Percentiles rank a stretch among this genome's conserved stretches.
Evolutionary conservation across 2,329 filamentous ascomycete species (phyloP).

Genomic region (Septoria petroselini): DNA sequence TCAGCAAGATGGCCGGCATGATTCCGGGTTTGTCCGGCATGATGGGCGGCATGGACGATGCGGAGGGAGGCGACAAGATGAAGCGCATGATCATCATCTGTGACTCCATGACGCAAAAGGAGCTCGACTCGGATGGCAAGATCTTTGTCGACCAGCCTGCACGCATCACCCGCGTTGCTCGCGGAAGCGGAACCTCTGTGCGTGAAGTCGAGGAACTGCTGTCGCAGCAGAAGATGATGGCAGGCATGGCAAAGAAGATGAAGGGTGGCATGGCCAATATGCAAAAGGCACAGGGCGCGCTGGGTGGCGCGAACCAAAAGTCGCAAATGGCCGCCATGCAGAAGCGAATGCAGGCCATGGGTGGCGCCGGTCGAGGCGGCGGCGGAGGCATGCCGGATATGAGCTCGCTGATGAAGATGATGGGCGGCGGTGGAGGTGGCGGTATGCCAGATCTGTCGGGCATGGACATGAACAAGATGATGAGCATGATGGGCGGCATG

Average conservation of each 20-base stretch:
- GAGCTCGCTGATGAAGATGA: conserved; percentile 86
- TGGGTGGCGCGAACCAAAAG: conserved; percentile 85
- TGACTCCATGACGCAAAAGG: conserved; percentile 95
- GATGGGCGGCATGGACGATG: conserved; percentile 95
- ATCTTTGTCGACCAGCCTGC: conserved; percentile 89
- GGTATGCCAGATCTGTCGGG: conserved; percentile 61
- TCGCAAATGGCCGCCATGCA: conserved; percentile 97
- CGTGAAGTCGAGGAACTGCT: conserved; percentile 92
- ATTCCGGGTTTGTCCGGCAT: conserved; percentile 91
- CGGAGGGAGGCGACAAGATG: conserved; percentile 87
- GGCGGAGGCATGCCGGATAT: conserved; percentile 72
- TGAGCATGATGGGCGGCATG: conserved; percentile 66
- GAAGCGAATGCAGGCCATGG: conserved; percentile 90
- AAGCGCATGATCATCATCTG: conserved; percentile 99
- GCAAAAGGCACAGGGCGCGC: conserved; percentile 85
- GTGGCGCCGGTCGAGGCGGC: conserved; percentile 63
- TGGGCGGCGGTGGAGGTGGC: conserved; percentile 61
- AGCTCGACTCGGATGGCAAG: conserved; percentile 93
- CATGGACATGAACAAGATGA: conserved; percentile 68
- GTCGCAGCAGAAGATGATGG: conserved; percentile 99
- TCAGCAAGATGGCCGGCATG: conserved; percentile 98
- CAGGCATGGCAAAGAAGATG: conserved; percentile 98
- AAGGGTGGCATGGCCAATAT: conserved; percentile 97
- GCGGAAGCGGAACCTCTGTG: conserved; percentile 85
- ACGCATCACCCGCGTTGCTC: conserved; percentile 86